Base-by-base conservation (phyloP, 345 rosid species). In the Luvunga scandens region DNA sequence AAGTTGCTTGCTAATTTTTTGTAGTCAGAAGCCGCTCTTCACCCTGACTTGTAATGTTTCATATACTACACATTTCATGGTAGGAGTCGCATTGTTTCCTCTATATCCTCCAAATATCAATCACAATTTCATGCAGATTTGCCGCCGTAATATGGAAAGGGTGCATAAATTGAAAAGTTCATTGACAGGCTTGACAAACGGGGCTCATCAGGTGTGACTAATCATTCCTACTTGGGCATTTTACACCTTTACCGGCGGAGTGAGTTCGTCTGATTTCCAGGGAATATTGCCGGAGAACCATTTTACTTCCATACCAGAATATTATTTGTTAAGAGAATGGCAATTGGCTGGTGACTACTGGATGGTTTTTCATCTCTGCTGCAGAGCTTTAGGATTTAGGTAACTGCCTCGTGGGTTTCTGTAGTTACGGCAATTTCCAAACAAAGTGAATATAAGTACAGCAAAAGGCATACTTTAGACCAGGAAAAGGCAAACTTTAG, bases 161-260 rank as follows among this genome's bases (percentile, higher is more conserved):
- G 89, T 84, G 81, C 88, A 89, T 27, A 90, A 88, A 75, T 61
- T 88, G 83, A 90, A 88, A 81, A 85, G 91, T 77, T 84, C 90
- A 90, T 90, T 38, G 90, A 86, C 90, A 56, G 81, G 90, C 69
- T 80, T 90, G 80, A 83, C 87, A 71, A 82, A 78, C 67, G 81
- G 88, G 60, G 88, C 88, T 76, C 91, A 87, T 71, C 85, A 86
- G 86, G 92, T 87, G 80, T 34, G 72, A 21, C 48, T 14, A 31
- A 16, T 75, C 31, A 25, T 59, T 36, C 36, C 67, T 45, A 42
- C 50, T 42, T 12, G 6, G 56, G 31, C n/a, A 33, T 73, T 71
- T 42, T 42, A 9, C 19, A 42, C 12, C n/a, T 39, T 18, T 74
- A 12, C 27, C 12, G 21, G 12, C 1, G 59, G 60, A 62, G 36